Conservation (phyloP, 1,284 basidiomycete genomes). For the Rhodotorula sp. region DNA sequence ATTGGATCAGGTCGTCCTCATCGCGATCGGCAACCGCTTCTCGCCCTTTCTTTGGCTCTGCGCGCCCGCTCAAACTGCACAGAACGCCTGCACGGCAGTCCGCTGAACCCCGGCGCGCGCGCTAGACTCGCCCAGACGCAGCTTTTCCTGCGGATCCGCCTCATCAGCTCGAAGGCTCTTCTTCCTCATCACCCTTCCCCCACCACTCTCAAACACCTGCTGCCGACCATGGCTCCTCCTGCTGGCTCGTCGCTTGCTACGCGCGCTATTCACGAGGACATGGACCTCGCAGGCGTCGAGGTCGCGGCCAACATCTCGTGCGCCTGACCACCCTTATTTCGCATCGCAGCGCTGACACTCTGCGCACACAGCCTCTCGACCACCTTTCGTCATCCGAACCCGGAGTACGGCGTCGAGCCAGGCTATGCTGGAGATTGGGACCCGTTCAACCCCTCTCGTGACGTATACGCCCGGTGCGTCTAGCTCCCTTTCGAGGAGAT, state of each 20-base stretch:
- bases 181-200: not conserved
- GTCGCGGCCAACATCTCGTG: not conserved
- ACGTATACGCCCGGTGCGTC: conserved; percentile 31
- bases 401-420: conserved; percentile 8
- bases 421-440: conserved; percentile 25
- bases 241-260: not conserved
- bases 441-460: conserved; percentile 10
- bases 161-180: not conserved
- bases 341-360: too few relatives aligned
- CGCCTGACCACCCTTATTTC: too few relatives aligned
- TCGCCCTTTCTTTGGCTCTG: too few relatives aligned
- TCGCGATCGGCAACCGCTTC: too few relatives aligned
- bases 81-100: too few relatives aligned
- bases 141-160: too few relatives aligned
- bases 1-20: too few relatives aligned
- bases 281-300: not conserved
- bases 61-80: too few relatives aligned
- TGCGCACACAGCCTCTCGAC: conserved; percentile 6
- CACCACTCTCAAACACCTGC: too few relatives aligned
- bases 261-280: not conserved
- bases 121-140: too few relatives aligned
- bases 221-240: not conserved
- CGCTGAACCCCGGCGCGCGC: too few relatives aligned
- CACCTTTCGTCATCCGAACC: conserved; percentile 33
- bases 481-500: too few relatives aligned